Percentiles rank a stretch among this genome's conserved stretches.
phyloP scores from a whole-genome alignment of 2,329 filamentous ascomycete genomes.

The Trichoderma aggressivum region DNA sequence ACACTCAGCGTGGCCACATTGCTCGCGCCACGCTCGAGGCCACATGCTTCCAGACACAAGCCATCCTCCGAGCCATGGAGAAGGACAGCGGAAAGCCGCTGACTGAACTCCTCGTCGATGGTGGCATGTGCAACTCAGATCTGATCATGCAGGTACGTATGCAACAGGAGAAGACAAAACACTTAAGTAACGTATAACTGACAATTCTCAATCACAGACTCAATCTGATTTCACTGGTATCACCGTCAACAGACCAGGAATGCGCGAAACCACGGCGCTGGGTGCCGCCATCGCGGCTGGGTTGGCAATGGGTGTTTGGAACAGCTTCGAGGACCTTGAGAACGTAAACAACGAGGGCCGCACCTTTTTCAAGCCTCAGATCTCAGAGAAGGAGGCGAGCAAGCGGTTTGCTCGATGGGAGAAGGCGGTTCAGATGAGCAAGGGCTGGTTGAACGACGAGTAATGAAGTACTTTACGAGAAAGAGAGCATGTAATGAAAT shows the following conservation, averaged over 20 bases:
- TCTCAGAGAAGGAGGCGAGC: constrained; percentile 55
- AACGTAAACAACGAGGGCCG: constrained; percentile 67
- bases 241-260: constrained; percentile 71
- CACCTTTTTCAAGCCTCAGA: constrained; percentile 65
- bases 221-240: constrained; percentile 80
- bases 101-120: constrained; percentile 74
- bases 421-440: constrained; percentile 75
- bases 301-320: constrained; percentile 73
- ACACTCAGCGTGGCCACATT: constrained; percentile 73
- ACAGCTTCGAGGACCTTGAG: constrained; percentile 67
- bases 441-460: constrained; percentile 58
- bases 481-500: neutral
- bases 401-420: constrained; percentile 70
- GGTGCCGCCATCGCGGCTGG: constrained; percentile 80
- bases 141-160: constrained; percentile 66
- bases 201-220: constrained; percentile 42
- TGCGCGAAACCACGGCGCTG: constrained; percentile 80
- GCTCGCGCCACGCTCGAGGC: constrained; percentile 77
- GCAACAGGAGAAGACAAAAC: neutral
- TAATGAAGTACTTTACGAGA: neutral
- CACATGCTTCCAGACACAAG: constrained; percentile 79
- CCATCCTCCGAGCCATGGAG: constrained; percentile 77
- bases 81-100: constrained; percentile 73
- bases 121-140: constrained; percentile 77
- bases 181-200: constrained; percentile 3